Conservation (phyloP, 768 basidiomycete genomes). For the Imleria badia region DNA sequence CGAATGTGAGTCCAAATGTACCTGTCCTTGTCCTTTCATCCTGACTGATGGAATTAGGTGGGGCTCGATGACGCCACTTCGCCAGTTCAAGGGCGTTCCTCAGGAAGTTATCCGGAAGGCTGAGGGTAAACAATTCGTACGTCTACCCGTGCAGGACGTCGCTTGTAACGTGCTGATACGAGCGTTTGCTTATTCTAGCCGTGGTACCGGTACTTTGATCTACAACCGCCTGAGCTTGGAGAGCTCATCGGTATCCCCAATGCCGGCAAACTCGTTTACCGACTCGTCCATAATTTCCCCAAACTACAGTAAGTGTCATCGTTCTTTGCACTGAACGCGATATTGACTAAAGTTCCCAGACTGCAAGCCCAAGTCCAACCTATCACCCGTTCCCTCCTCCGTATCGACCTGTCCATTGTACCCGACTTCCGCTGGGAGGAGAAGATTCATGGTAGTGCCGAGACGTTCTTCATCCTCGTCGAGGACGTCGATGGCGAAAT, state of each 20-base stretch:
- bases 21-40: neutral
- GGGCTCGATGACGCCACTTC: constrained; percentile 95
- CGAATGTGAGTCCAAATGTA: constrained; percentile 54
- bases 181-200: constrained; percentile 46
- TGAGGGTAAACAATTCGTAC: constrained; percentile 95
- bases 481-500: constrained; percentile 98
- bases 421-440: constrained; percentile 99
- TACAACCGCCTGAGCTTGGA: constrained; percentile 88
- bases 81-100: constrained; percentile 94
- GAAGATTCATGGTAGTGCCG: constrained; percentile 83
- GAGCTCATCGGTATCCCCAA: constrained; percentile 94
- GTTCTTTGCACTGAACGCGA: neutral
- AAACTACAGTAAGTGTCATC: constrained; percentile 70
- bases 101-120: constrained; percentile 84
- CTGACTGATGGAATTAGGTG: constrained; percentile 55
- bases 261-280: constrained; percentile 88
- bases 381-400: constrained; percentile 88
- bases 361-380: constrained; percentile 96
- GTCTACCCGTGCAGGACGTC: constrained; percentile 25
- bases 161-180: neutral
- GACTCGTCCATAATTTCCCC: constrained; percentile 94
- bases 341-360: constrained; percentile 34
- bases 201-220: constrained; percentile 96
- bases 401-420: constrained; percentile 89
- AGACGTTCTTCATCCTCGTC: constrained; percentile 91